phyloP scores from a whole-genome alignment of 2,329 filamentous ascomycete species.

The Exophiala sp. region DNA sequence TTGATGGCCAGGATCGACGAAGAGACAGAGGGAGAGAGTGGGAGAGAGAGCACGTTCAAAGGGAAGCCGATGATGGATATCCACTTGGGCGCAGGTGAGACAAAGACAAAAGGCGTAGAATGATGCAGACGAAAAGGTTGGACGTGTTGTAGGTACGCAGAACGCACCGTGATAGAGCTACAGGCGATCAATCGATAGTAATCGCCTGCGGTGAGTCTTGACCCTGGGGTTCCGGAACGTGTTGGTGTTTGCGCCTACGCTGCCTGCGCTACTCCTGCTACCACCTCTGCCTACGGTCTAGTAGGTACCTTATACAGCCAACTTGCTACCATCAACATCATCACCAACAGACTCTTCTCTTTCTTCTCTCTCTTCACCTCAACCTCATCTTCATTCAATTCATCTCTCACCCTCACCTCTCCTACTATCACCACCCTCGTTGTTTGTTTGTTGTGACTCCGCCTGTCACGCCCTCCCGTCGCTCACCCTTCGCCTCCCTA shows the following conservation, averaged over 20 bases:
- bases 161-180: not conserved
- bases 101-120: not conserved
- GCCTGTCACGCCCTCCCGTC: slow-evolving; percentile 9
- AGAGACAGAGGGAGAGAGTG: no score
- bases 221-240: not conserved
- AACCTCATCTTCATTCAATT: slow-evolving; percentile 1
- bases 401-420: not conserved
- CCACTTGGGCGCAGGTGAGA: slow-evolving; percentile 16
- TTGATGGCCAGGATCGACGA: slow-evolving; percentile 2
- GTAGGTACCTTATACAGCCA: no score
- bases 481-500: slow-evolving; percentile 4
- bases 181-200: not conserved
- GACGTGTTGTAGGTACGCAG: not conserved
- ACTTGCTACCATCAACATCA: no score
- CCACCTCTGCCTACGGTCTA: no score
- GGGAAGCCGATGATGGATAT: not conserved
- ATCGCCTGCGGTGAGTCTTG: no score
- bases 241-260: not conserved
- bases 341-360: not conserved
- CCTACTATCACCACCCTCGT: not conserved
- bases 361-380: not conserved
- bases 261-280: not conserved
- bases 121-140: not conserved
- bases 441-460: slow-evolving; percentile 19
- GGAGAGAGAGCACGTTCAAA: not conserved